Conservation (phyloP, 2,329 filamentous ascomycete species). For the Xylariaceae sp. region DNA sequence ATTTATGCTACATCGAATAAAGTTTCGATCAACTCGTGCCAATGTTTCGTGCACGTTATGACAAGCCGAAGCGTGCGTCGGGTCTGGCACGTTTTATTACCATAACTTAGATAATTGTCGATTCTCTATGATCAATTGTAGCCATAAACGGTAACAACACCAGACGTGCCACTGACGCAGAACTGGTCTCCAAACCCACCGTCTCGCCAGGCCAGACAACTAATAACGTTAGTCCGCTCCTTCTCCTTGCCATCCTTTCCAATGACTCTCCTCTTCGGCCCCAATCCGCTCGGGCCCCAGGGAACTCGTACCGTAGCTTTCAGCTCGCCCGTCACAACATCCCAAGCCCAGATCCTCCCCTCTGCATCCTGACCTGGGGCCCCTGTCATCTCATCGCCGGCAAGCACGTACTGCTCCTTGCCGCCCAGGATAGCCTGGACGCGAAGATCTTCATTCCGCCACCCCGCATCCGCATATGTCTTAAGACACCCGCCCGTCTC, state of each 20-base stretch:
- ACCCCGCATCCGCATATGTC: conserved; percentile 57
- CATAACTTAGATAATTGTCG: not conserved
- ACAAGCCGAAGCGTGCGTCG: not conserved
- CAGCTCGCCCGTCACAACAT: conserved; percentile 69
- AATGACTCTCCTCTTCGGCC: conserved; percentile 48
- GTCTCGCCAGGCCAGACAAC: conserved; percentile 60
- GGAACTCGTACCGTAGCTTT: conserved; percentile 58
- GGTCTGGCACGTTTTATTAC: not conserved
- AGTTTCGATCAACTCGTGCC: not conserved
- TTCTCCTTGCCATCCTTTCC: conserved; percentile 59
- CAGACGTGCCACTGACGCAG: conserved; percentile 61
- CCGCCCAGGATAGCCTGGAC: conserved; percentile 71
- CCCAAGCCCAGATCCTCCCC: conserved; percentile 74
- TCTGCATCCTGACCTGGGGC: conserved; percentile 36
- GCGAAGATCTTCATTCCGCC: conserved; percentile 66
- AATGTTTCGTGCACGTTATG: not conserved
- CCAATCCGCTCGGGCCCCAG: conserved; percentile 50
- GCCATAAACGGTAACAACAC: conserved; percentile 61
- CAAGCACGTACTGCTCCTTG: conserved; percentile 72
- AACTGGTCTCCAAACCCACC: conserved; percentile 61
- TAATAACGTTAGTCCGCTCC: conserved; percentile 55
- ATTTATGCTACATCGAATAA: conserved; percentile 16
- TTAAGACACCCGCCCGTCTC: conserved; percentile 68
- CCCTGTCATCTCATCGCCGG: conserved; percentile 66
- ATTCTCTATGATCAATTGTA: conserved; percentile 26